Percentiles rank a stretch among this genome's conserved stretches.
Evolutionary conservation across 2,329 filamentous ascomycete genomes (phyloP).

Genomic region (Metarhizium album): DNA sequence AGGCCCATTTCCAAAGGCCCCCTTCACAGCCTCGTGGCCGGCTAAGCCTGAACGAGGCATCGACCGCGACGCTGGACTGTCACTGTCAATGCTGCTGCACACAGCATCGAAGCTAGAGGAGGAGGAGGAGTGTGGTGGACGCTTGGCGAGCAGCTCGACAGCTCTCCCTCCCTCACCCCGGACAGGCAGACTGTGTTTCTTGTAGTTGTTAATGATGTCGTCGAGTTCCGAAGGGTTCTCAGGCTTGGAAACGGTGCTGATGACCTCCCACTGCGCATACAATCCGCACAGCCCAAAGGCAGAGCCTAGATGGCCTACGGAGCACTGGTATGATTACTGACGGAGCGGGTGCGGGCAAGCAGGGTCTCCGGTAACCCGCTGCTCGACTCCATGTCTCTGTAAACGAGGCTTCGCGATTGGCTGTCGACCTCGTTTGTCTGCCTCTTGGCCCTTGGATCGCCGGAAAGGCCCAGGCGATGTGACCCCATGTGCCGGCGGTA

Average conservation of each 20-base stretch:
- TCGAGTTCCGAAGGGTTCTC: too few species aligned
- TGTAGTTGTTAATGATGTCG: background rate
- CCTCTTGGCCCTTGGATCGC: background rate
- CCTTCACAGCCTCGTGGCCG: background rate
- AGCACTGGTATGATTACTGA: too few species aligned
- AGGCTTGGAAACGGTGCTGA: background rate
- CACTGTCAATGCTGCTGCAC: background rate
- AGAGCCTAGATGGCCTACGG: too few species aligned
- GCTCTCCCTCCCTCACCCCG: background rate
- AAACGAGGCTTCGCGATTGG: constrained; percentile 3
- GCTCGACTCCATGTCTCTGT: background rate
- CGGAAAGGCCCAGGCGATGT: constrained; percentile 1
- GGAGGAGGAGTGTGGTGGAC: too few species aligned
- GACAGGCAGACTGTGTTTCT: background rate
- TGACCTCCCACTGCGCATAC: background rate
- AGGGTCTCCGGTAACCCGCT: background rate
- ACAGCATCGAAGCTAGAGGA: too few species aligned
- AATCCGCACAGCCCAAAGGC: background rate
- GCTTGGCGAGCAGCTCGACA: background rate
- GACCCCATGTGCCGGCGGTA: constrained; percentile 7
- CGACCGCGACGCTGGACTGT: background rate
- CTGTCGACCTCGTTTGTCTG: background rate
- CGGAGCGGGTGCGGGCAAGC: too few species aligned
- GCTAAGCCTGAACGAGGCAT: background rate
- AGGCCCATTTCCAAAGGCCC: background rate